phyloP scores from a whole-genome alignment of 495 filamentous ascomycete genomes.

The Filosporella fistucella region DNA sequence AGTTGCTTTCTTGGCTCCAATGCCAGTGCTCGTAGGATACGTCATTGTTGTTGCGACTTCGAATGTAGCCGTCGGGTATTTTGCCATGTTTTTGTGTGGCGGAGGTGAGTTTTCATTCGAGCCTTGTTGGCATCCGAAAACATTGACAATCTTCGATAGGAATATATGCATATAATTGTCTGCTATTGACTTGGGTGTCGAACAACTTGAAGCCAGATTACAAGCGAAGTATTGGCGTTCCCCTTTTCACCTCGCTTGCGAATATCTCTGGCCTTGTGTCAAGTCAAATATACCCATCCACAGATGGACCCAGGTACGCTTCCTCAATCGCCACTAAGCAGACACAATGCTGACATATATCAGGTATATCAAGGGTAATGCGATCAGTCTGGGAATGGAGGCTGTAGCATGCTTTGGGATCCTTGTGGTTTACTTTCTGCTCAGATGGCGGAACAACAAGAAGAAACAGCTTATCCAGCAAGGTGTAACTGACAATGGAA shows the following conservation, averaged over 20 bases:
- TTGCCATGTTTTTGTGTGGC: conserved; percentile 21
- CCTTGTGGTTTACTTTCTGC: conserved; percentile 10
- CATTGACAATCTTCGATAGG: no score
- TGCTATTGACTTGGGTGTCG: conserved; percentile 6
- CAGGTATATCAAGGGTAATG: conserved; percentile 24
- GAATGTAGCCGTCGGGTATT: conserved; percentile 12
- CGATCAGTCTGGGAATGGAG: conserved; percentile 13
- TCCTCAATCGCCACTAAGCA: no score
- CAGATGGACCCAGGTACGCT: conserved; percentile 17
- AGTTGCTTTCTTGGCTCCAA: conserved; percentile 32
- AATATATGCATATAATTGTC: neutral
- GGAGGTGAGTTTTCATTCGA: conserved; percentile 11
- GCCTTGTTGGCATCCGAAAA: neutral
- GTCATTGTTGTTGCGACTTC: conserved; percentile 27
- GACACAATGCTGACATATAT: no score
- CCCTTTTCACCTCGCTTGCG: conserved; percentile 16
- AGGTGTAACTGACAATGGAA: conserved; percentile 17
- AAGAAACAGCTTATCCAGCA: conserved; percentile 18
- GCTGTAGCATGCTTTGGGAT: conserved; percentile 6
- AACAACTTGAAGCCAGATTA: conserved; percentile 20
- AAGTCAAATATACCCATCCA: conserved; percentile 19
- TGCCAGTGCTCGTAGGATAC: conserved; percentile 47
- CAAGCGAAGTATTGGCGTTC: conserved; percentile 18
- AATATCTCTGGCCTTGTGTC: conserved; percentile 19
- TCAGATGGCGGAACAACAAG: conserved; percentile 16